These are phyloP conservation scores for Podaxis sp. DNA, from an alignment of 768 basidiomycete species.

Conservation along the genomic window DNA sequence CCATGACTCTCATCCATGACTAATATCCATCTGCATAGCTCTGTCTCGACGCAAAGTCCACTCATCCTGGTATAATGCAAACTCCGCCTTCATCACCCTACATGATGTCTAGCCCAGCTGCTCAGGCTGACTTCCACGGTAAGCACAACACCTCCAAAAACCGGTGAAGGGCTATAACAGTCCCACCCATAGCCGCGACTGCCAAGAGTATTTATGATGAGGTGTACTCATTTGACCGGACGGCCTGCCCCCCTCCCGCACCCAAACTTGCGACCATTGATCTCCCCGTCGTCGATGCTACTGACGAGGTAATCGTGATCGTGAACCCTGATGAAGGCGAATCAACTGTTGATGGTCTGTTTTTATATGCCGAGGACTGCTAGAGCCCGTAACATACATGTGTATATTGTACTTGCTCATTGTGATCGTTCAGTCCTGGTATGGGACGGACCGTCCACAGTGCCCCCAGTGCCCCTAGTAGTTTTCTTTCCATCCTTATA, in stretches of 20 bases:
- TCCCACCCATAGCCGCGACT: neutral
- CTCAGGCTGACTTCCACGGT: neutral
- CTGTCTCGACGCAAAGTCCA: too few species aligned
- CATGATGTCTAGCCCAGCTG: too few species aligned
- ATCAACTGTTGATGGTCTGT: neutral
- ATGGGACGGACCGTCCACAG: too few species aligned
- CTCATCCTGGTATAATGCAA: too few species aligned
- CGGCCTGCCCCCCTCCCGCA: neutral
- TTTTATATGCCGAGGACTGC: neutral
- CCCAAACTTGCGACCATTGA: neutral
- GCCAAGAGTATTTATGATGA: neutral
- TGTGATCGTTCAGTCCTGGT: too few species aligned
- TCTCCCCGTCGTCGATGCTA: neutral
- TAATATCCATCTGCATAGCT: too few species aligned
- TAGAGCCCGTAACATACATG: neutral
- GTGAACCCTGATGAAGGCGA: neutral
- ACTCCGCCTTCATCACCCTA: too few species aligned
- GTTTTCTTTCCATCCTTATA: too few species aligned
- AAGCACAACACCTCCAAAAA: neutral
- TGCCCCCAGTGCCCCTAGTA: too few species aligned
- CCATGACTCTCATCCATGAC: too few species aligned
- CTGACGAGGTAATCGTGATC: neutral
- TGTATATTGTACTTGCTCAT: too few species aligned
- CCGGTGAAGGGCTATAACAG: neutral
- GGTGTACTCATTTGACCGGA: neutral